These are phyloP conservation scores for Cutaneotrichosporon cavernicola DNA, from an alignment of 1,284 basidiomycete genomes.

Conservation along the genomic window DNA sequence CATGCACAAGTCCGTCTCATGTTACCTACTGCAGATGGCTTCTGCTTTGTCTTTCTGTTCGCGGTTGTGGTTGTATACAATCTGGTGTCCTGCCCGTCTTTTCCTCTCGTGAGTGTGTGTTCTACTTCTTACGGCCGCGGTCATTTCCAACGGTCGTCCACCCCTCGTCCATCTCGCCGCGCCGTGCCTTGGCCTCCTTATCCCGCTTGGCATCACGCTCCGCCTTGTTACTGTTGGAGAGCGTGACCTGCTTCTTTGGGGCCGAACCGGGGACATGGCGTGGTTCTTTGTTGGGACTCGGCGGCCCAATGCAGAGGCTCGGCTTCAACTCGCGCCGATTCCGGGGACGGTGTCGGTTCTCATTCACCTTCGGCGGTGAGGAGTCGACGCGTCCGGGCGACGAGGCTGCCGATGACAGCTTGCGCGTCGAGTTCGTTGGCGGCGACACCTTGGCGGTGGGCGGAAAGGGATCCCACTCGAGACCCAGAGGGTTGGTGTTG, in stretches of 20 bases:
- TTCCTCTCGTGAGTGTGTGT: neutral
- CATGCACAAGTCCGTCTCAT: neutral
- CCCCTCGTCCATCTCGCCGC: neutral
- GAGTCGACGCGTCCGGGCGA: neutral
- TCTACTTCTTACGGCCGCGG: conserved; percentile 14
- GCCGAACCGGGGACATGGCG: conserved; percentile 18
- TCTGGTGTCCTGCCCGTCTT: neutral
- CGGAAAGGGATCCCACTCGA: conserved; percentile 21
- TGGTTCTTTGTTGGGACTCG: conserved; percentile 3
- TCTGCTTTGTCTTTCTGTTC: neutral
- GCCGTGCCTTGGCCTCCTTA: neutral
- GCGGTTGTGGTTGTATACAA: neutral
- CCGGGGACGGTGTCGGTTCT: neutral
- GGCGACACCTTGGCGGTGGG: neutral
- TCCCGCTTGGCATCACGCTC: neutral
- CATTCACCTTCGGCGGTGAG: neutral
- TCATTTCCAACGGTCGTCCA: conserved; percentile 19
- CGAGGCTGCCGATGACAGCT: neutral
- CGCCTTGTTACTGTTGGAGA: conserved; percentile 8
- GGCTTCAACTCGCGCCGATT: conserved; percentile 5
- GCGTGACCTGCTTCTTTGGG: conserved; percentile 7
- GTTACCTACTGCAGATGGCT: neutral
- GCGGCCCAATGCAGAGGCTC: neutral
- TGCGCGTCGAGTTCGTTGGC: conserved; percentile 1
- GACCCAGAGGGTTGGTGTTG: conserved; percentile 18